phyloP scores from a whole-genome alignment of 1,284 basidiomycete genomes.

The Pseudozyma tsukubaensis region DNA sequence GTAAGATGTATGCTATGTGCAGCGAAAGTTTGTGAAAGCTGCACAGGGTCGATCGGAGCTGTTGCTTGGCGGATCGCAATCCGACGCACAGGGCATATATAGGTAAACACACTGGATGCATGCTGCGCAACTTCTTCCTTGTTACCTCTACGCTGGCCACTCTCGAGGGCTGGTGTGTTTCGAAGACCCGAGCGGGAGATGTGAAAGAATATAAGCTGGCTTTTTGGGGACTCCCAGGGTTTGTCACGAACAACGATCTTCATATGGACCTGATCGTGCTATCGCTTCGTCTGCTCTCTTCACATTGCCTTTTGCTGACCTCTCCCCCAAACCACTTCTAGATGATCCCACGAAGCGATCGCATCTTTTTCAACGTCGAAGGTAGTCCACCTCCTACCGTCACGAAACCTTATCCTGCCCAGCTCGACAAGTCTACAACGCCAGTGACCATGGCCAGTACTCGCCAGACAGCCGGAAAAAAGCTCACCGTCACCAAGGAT shows the following conservation, averaged over 20 bases:
- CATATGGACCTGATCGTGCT: neutral
- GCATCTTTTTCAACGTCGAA: slow-evolving; percentile 19
- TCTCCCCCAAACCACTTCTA: neutral
- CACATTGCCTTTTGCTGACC: neutral
- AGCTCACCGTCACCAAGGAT: slow-evolving; percentile 13
- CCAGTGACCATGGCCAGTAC: neutral
- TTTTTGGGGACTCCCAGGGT: neutral
- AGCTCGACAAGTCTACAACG: neutral
- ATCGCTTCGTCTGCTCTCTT: no score
- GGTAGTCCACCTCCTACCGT: slow-evolving; percentile 1
- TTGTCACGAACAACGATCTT: neutral
- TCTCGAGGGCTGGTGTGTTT: neutral
- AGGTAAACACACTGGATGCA: slow-evolving; percentile 15
- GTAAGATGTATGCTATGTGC: slow-evolving; percentile 40
- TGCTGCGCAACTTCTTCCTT: slow-evolving; percentile 1
- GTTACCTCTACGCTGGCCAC: neutral
- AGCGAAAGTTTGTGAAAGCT: slow-evolving; percentile 33
- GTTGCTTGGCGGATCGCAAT: slow-evolving; percentile 15
- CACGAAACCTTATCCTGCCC: slow-evolving; percentile 6
- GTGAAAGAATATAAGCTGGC: slow-evolving; percentile 20
- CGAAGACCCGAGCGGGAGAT: neutral
- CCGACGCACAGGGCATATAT: slow-evolving; percentile 11
- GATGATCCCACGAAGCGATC: slow-evolving; percentile 37
- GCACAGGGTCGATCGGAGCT: slow-evolving; percentile 26
- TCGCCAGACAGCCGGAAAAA: slow-evolving; percentile 13